Percentiles rank a stretch among this genome's conserved stretches.
These are phyloP conservation scores for Hyphopichia pseudoburtonii DNA, from an alignment of 1,139 yeast genomes.

Conservation along the genomic window DNA sequence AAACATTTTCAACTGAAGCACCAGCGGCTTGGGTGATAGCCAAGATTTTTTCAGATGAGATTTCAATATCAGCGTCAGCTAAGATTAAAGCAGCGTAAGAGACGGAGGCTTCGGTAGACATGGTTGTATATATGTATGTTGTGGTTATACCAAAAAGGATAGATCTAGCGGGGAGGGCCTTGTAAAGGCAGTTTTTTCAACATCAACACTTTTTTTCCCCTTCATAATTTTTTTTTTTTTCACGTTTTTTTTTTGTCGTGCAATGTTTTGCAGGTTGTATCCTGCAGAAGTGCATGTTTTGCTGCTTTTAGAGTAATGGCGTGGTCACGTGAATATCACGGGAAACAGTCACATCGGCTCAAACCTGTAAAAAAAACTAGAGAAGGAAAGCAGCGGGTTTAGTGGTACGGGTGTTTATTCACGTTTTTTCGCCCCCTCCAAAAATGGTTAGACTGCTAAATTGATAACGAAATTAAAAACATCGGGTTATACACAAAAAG, in stretches of 20 bases:
- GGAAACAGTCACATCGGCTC: constrained; percentile 5
- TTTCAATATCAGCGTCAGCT: constrained; percentile 95
- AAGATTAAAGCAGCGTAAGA: constrained; percentile 95
- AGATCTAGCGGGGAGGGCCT: no score
- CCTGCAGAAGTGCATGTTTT: background rate
- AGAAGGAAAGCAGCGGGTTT: no score
- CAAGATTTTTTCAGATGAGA: constrained; percentile 88
- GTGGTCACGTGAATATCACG: constrained; percentile 6
- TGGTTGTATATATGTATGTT: constrained; percentile 18
- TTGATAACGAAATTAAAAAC: no score
- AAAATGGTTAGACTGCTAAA: no score
- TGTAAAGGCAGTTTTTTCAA: constrained; percentile 5
- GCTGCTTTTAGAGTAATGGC: background rate
- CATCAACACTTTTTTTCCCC: background rate
- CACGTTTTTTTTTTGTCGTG: background rate
- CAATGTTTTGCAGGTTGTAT: background rate
- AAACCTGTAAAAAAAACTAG: no score
- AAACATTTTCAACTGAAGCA: constrained; percentile 79
- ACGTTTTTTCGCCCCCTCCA: no score
- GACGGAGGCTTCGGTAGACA: constrained; percentile 64
- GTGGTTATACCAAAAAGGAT: background rate
- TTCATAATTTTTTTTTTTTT: background rate
- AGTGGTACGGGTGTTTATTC: no score
- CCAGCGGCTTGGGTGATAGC: constrained; percentile 89
- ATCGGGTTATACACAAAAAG: no score